phyloP scores from a whole-genome alignment of 2,329 filamentous ascomycete genomes.

The Cercospora nicotianae region DNA sequence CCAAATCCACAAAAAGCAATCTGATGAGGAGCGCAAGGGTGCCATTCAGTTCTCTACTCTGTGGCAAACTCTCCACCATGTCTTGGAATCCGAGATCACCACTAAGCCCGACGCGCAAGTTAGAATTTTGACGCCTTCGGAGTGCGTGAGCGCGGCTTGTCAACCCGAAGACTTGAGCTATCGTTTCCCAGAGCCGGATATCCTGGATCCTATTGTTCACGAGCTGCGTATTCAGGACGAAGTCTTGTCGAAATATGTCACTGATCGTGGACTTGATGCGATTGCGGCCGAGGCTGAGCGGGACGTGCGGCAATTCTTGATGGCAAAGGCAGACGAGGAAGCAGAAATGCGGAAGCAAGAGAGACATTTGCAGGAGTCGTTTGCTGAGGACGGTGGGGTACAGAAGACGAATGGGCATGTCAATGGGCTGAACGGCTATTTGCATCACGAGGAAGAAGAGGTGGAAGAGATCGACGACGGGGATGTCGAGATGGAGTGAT shows the following conservation, averaged over 20 bases:
- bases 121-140: conserved; percentile 31
- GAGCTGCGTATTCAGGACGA: conserved; percentile 74
- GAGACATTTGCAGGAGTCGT: conserved; percentile 13
- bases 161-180: conserved; percentile 61
- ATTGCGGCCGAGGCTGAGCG: conserved; percentile 59
- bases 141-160: conserved; percentile 54
- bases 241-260: conserved; percentile 62
- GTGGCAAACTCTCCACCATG: conserved; percentile 50
- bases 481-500: conserved; percentile 13
- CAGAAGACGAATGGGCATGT: conserved; percentile 11
- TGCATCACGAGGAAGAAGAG: conserved; percentile 4
- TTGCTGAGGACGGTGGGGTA: conserved; percentile 13
- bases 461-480: neutral
- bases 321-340: conserved; percentile 10
- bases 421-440: conserved; percentile 1
- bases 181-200: conserved; percentile 54
- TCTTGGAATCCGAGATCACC: conserved; percentile 25
- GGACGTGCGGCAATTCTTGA: conserved; percentile 36
- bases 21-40: conserved; percentile 66
- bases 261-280: conserved; percentile 66
- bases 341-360: conserved; percentile 15
- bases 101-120: conserved; percentile 20
- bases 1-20: conserved; percentile 48
- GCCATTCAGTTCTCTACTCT: conserved; percentile 48
- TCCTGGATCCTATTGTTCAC: conserved; percentile 66